Percentiles rank a stretch among this genome's conserved stretches.
Evolutionary conservation across 441 rosid genomes (phyloP).

Genomic region (Pelargonium cotyledonis): DNA sequence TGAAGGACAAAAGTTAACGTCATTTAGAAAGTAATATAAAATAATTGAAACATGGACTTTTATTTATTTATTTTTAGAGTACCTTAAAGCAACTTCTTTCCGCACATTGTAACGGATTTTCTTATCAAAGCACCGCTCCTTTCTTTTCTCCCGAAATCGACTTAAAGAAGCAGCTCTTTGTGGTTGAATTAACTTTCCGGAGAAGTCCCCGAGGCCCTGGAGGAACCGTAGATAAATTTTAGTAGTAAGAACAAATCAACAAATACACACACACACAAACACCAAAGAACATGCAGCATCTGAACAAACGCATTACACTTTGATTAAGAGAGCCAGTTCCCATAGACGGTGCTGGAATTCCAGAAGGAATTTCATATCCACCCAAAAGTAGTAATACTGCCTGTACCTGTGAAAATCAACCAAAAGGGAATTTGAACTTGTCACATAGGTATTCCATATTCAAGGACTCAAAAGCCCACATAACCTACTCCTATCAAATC

Average conservation of each 20-base stretch:
- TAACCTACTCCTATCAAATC: neutral
- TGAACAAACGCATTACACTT: constrained; percentile 15
- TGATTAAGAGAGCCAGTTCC: constrained; percentile 22
- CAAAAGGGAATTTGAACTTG: neutral
- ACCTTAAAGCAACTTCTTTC: constrained; percentile 33
- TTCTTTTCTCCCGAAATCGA: constrained; percentile 29
- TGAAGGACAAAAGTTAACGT: too few species aligned
- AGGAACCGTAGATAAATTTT: constrained; percentile 8
- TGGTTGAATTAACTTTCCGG: constrained; percentile 27
- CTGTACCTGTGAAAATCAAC: constrained; percentile 21
- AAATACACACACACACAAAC: neutral
- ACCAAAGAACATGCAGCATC: constrained; percentile 1
- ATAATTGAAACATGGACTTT: too few species aligned
- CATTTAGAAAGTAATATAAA: too few species aligned
- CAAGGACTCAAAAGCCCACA: neutral
- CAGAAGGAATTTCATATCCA: constrained; percentile 26
- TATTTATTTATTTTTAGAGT: constrained; percentile 2
- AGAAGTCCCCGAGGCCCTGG: constrained; percentile 30
- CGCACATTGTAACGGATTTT: constrained; percentile 29
- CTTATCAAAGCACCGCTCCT: constrained; percentile 30
- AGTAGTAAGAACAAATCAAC: neutral
- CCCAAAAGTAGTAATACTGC: constrained; percentile 30
- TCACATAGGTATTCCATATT: constrained; percentile 1
- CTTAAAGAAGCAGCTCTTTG: constrained; percentile 32
- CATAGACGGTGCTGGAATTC: constrained; percentile 19